phyloP scores from a whole-genome alignment of 2,329 filamentous ascomycete genomes.

The Cladophialophora immunda region DNA sequence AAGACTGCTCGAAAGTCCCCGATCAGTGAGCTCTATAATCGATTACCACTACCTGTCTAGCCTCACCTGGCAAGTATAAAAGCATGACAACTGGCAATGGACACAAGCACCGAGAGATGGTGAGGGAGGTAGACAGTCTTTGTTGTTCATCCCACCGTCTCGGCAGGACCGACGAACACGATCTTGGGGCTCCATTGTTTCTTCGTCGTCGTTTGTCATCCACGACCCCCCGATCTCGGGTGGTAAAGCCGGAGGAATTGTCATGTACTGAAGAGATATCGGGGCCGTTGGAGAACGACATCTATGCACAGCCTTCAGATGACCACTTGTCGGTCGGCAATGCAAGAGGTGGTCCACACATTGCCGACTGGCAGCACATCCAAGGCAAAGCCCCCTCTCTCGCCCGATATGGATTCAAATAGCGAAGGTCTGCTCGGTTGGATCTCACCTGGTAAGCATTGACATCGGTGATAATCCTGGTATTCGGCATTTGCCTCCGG shows the following conservation, averaged over 20 bases:
- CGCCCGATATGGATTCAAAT: background rate
- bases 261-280: background rate
- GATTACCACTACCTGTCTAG: conserved; percentile 4
- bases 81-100: background rate
- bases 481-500: background rate
- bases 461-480: background rate
- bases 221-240: background rate
- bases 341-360: background rate
- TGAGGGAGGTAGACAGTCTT: background rate
- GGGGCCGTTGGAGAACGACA: background rate
- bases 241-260: background rate
- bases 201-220: background rate
- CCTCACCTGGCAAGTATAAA: conserved; percentile 4
- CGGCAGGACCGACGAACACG: background rate
- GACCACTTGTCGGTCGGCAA: background rate
- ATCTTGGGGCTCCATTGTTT: conserved; percentile 1
- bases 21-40: conserved; percentile 8
- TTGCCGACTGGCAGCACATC: background rate
- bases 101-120: background rate
- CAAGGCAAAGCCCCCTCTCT: background rate
- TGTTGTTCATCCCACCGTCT: background rate
- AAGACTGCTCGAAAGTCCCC: background rate
- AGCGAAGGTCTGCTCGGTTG: background rate
- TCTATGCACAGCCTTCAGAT: background rate
- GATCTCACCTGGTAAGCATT: background rate